Base-by-base conservation (phyloP, 1,284 basidiomycete genomes). In the Pascua sp. region DNA sequence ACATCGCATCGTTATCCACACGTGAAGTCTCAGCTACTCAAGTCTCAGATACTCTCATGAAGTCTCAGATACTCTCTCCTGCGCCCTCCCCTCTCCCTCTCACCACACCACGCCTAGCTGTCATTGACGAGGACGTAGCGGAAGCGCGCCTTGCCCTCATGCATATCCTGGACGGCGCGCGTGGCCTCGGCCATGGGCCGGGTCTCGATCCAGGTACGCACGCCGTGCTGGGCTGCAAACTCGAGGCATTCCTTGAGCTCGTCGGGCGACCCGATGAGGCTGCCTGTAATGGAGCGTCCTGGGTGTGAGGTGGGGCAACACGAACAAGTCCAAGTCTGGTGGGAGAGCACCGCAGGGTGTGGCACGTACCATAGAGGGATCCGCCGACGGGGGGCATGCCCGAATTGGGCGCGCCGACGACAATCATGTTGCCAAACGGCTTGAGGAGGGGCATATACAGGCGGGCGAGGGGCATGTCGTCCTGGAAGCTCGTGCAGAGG, bases 71-170 rank as follows among this genome's bases (percentile, higher is more conserved):
- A 32, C 24, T 32, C 24, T 32, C 24, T 32, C 24, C 24, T n/a
- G n/a, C n/a, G n/a, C n/a, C n/a, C n/a, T n/a, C n/a, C n/a, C n/a
- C n/a, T n/a, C n/a, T n/a, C n/a, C n/a, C n/a, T n/a, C n/a, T n/a
- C n/a, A n/a, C n/a, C 24, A 3, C 24, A 32, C 24, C 24, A 32
- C 24, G 24, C 24, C 24, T 41, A 65, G 71, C 79, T 79, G 53
- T 74, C 67, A 72, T 80, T 80, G 55, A 80, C 73, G 43, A 81
- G 71, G 37, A 79, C 78, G 61, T 77, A 79, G 53, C 80, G 70
- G 73, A 77, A 81, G 46, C 76, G 63, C 43, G 77, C 73, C 62
- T 80, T 77, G 55, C 79, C 78, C 16, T 70, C 71, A 47, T 77
- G 66, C 65, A 81, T 75, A 56, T 77, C 75, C 55, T 71, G 68